Evolutionary conservation across 2,329 filamentous ascomycete species (phyloP), one percentile per base, ranked within the genome.

Genomic region (Fusarium setosum): DNA sequence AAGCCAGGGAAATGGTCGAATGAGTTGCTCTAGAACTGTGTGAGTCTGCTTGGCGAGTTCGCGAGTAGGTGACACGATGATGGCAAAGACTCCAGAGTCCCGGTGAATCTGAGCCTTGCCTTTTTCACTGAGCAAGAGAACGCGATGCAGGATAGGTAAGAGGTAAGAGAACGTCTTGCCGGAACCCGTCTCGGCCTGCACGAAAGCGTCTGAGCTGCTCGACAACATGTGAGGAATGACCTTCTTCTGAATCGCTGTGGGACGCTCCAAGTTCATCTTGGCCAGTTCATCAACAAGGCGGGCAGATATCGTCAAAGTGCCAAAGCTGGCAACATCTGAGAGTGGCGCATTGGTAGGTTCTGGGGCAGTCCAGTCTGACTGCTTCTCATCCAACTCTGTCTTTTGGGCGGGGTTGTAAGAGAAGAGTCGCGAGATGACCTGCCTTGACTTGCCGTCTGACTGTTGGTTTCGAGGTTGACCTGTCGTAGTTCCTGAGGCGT

Each of bases 101-200:
- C 96, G 86, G 72, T 94, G 90, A 42, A 97, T 87, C 70, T 86
- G 82, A n/a, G 72, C 81, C 72, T 85, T 81, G 49, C 83, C 76
- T 67, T 81, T 74, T 76, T 86, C 68, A 83, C 92, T 90, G 26
- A 98, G 84, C 13, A 89, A 86, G 77, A 97, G 88, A 18, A 99
- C 91, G 21, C 94, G 87, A 75, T 99, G 93, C 20, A 99, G 89
- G 44, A 99, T 91, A 2, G 96, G 96, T 7, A 99, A 81, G 5
- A 99, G 84, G 76, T 99, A 99, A n/a, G 96, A 93, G 61, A 99
- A 81, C 0, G 96, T 99, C 81, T 99, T 99, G 80, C 96, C 96
- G 0, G 96, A 99, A 69, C 96, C 96, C 0, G 96, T 99, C 80
- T 99, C 92, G 4, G 96, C 96, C 76, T 98, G 96, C 31, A 99